Conservation (phyloP, 1,284 basidiomycete genomes). For the Cystobasidium pallidum region DNA sequence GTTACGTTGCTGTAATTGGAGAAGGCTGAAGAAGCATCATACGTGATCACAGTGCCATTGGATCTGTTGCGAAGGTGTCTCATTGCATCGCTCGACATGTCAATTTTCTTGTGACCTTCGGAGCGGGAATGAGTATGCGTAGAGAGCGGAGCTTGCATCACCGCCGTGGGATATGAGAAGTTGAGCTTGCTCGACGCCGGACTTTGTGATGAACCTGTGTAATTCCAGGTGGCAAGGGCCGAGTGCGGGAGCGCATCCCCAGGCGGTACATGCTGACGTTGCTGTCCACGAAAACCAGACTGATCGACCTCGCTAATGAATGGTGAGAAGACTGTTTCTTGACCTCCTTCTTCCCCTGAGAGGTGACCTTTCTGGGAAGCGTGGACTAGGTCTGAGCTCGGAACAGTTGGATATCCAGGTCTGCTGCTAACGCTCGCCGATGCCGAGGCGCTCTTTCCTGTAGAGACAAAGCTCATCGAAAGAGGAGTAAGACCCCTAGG, state of each 20-base stretch:
- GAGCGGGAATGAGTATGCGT: slow-evolving; percentile 12
- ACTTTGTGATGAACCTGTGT: not conserved
- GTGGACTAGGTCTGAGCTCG: slow-evolving; percentile 25
- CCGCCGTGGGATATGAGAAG: slow-evolving; percentile 11
- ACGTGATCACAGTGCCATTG: slow-evolving; percentile 18
- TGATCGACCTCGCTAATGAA: not conserved
- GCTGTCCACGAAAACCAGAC: too few relatives aligned
- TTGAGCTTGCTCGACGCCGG: not conserved
- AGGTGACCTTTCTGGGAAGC: not conserved
- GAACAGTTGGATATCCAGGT: not conserved
- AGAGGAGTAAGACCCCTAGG: slow-evolving; percentile 20
- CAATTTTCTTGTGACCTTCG: not conserved
- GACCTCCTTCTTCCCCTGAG: not conserved
- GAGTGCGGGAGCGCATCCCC: not conserved
- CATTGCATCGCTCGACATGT: slow-evolving; percentile 8
- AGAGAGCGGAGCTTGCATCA: not conserved
- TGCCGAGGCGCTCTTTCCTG: not conserved
- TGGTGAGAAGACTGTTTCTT: not conserved
- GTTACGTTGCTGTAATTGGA: slow-evolving; percentile 5
- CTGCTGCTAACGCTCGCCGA: not conserved
- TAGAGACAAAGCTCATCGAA: slow-evolving; percentile 5
- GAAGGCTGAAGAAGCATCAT: slow-evolving; percentile 23
- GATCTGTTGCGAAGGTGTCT: slow-evolving; percentile 27
- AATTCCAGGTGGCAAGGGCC: not conserved
- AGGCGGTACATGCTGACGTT: not conserved